These are phyloP conservation scores for Syncephalis fuscata DNA, from an alignment of 371 early-diverging fungal genomes.

Conservation along the genomic window DNA sequence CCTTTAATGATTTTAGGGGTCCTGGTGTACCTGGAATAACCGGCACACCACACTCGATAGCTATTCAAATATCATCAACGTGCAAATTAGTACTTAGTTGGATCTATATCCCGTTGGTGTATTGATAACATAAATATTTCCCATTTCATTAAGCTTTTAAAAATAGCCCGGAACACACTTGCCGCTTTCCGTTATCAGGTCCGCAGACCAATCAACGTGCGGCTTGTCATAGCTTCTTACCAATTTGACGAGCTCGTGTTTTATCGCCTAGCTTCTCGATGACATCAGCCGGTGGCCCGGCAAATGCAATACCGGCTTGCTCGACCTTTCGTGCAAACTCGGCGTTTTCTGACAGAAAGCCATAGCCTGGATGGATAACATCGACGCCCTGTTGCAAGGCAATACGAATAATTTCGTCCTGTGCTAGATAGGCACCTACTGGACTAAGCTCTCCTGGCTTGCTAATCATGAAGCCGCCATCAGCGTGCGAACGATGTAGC, in stretches of 20 bases:
- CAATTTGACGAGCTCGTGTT: slow-evolving; percentile 74
- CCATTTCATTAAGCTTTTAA: no score
- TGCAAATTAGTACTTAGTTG: neutral
- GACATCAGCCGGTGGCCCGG: slow-evolving; percentile 72
- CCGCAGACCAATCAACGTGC: no score
- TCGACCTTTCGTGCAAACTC: slow-evolving; percentile 77
- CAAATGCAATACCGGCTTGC: slow-evolving; percentile 80
- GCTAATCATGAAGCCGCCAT: slow-evolving; percentile 86
- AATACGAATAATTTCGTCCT: slow-evolving; percentile 77
- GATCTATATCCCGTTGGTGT: no score
- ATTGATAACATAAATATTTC: no score
- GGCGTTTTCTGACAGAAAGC: slow-evolving; percentile 86
- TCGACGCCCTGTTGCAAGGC: slow-evolving; percentile 58
- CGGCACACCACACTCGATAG: slow-evolving; percentile 59
- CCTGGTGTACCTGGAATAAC: slow-evolving; percentile 79
- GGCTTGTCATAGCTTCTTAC: slow-evolving; percentile 14
- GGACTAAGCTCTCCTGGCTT: slow-evolving; percentile 63
- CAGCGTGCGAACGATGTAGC: slow-evolving; percentile 90
- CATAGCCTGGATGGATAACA: slow-evolving; percentile 63
- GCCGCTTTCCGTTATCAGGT: no score
- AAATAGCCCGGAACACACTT: no score
- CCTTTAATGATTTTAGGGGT: slow-evolving; percentile 42
- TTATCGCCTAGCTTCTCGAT: slow-evolving; percentile 89
- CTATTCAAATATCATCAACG: slow-evolving; percentile 13
- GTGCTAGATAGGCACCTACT: slow-evolving; percentile 88